Evolutionary conservation across 2,329 filamentous ascomycete genomes (phyloP), one percentile per base, ranked within the genome.

Genomic region (Exophiala spinifera): DNA sequence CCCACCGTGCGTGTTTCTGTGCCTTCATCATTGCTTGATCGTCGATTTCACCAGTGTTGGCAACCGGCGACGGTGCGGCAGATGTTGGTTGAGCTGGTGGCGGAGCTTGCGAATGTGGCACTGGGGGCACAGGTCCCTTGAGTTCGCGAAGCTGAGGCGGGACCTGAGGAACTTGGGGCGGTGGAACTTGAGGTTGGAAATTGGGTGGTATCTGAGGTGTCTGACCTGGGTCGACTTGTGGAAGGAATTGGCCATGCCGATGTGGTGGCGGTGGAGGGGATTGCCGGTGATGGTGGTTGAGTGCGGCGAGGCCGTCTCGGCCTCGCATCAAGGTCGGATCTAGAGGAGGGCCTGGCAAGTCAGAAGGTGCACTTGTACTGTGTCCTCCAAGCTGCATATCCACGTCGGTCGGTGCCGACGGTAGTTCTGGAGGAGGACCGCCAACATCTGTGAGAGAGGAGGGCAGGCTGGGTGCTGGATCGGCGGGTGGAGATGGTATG

Each of bases 1-100:
- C 94, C 89, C 90, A 99, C 65, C 90, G 91, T 1, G 92, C 91
- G 74, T 97, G 94, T 69, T 97, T 99, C 70, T 96, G 91, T 3
- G 94, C 92, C 64, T 85, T 81, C 33, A 83, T 76, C 33, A 96
- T 86, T 0, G 87, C 78, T 55, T 91, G 86, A 60, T 96, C 89
- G 10, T 87, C 79, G 4, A 77, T 64, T 4, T 66, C 64, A n/a
- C 49, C 57, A 33, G 56, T 57, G 14, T 46, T 50, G 5, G 63
- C 56, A 40, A 60, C 53, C 25, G 65, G 61, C n/a, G 63, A 53
- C 21, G 61, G 48, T 19, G 59, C 21, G 15, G 42, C 15, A 15
- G 47, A 39, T 5, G 46, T 46, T 25, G 55, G 52, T 31, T 60
- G 56, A 17, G 56, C 45, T 4, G 58, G 57, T 15, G 60, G 57